These are phyloP conservation scores for Amanita subjunquillea DNA, from an alignment of 768 basidiomycete genomes.

Conservation along the genomic window DNA sequence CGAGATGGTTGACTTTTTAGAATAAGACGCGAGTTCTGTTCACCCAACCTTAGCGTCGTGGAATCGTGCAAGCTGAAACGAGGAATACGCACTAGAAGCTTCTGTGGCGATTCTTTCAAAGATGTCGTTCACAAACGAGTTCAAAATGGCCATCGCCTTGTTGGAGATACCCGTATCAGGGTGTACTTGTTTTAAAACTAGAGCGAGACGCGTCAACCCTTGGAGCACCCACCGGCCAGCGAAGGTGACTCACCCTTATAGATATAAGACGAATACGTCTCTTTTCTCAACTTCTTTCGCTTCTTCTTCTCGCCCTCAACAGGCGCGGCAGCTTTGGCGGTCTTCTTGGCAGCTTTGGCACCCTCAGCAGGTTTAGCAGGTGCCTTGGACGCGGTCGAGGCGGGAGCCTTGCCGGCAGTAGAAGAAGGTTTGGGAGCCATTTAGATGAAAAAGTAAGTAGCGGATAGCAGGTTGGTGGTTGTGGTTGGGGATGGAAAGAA, in stretches of 20 bases:
- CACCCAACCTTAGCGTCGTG: not conserved
- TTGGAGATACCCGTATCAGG: conserved; percentile 98
- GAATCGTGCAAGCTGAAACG: not conserved
- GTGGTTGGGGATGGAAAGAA: conserved; percentile 11
- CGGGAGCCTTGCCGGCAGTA: conserved; percentile 76
- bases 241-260: conserved; percentile 58
- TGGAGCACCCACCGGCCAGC: not conserved
- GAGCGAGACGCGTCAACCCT: not conserved
- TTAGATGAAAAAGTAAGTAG: conserved; percentile 8
- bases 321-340: conserved; percentile 50
- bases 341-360: conserved; percentile 75
- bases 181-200: conserved; percentile 95
- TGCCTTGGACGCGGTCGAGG: conserved; percentile 62
- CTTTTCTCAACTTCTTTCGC: conserved; percentile 77
- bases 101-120: conserved; percentile 89
- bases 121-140: conserved; percentile 91
- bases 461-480: conserved; percentile 9
- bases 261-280: conserved; percentile 91
- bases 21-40: conserved; percentile 90
- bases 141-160: conserved; percentile 89
- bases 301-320: conserved; percentile 80
- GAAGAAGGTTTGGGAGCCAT: conserved; percentile 74
- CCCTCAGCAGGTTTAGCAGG: conserved; percentile 57
- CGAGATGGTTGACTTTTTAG: conserved; percentile 98
- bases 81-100: conserved; percentile 57